Evolutionary conservation across 495 filamentous ascomycete genomes (phyloP).

Genomic region (Podospora bellae-mahoneyi): DNA sequence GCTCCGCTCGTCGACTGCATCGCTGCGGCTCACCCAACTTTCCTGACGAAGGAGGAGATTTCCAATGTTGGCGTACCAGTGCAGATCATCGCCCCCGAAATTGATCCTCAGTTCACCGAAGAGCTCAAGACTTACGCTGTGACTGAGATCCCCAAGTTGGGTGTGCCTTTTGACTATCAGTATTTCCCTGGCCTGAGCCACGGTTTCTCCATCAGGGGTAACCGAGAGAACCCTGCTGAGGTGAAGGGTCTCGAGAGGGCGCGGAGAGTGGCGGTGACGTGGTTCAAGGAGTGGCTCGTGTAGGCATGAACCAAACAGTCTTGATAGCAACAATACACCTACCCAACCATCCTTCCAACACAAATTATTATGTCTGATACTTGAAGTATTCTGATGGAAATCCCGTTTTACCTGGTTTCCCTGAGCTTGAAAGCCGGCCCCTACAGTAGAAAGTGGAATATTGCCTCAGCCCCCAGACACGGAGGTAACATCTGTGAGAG

Average conservation of each 20-base stretch:
- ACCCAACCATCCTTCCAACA: no score
- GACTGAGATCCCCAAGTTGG: constrained; percentile 38
- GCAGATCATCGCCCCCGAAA: constrained; percentile 52
- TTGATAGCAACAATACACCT: no score
- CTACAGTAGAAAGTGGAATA: no score
- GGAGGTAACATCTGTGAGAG: no score
- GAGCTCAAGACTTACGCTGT: constrained; percentile 47
- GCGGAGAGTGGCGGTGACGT: background rate
- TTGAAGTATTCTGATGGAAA: no score
- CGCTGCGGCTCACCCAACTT: constrained; percentile 45
- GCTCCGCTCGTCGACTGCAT: constrained; percentile 45
- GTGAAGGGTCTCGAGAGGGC: background rate
- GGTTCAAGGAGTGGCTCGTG: background rate
- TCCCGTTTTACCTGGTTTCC: no score
- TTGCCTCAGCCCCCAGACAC: no score
- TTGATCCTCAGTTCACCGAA: constrained; percentile 39
- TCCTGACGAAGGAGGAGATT: constrained; percentile 44
- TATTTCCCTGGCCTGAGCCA: constrained; percentile 50
- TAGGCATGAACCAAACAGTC: background rate
- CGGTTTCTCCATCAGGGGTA: constrained; percentile 40
- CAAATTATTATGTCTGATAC: no score
- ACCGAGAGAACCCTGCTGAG: constrained; percentile 17
- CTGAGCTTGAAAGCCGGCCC: no score
- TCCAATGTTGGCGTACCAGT: constrained; percentile 43
- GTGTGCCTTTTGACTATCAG: constrained; percentile 48